Evolutionary conservation across 1,139 yeast genomes (phyloP).

Genomic region (Yamadazyma aaseri): DNA sequence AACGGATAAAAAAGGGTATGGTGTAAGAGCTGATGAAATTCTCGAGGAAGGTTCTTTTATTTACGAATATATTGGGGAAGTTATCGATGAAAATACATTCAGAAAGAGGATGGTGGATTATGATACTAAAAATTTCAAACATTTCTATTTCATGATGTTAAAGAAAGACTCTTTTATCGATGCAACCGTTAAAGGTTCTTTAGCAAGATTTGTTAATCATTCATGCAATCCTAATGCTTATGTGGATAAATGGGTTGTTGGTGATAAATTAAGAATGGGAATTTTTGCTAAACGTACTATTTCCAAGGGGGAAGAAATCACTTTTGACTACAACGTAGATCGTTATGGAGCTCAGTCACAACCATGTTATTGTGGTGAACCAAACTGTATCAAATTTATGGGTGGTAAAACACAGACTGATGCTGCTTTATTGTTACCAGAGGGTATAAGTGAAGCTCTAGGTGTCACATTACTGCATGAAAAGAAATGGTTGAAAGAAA

Average conservation of each 20-base stretch:
- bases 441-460: slow-evolving; percentile 78
- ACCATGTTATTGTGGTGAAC: slow-evolving; percentile 91
- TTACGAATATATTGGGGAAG: slow-evolving; percentile 93
- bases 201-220: slow-evolving; percentile 92
- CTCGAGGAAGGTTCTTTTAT: slow-evolving; percentile 68
- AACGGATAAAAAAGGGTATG: slow-evolving; percentile 86
- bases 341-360: slow-evolving; percentile 94
- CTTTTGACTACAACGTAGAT: slow-evolving; percentile 95
- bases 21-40: slow-evolving; percentile 66
- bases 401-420: slow-evolving; percentile 98
- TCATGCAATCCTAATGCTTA: slow-evolving; percentile 93
- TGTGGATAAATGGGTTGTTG: slow-evolving; percentile 97
- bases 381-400: slow-evolving; percentile 86
- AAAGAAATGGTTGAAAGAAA: slow-evolving; percentile 63
- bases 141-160: slow-evolving; percentile 96
- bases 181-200: slow-evolving; percentile 84
- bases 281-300: slow-evolving; percentile 82
- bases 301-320: slow-evolving; percentile 80
- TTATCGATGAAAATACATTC: slow-evolving; percentile 74
- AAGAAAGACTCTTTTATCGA: slow-evolving; percentile 91
- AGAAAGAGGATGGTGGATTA: slow-evolving; percentile 72
- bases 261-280: slow-evolving; percentile 89
- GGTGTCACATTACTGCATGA: slow-evolving; percentile 68
- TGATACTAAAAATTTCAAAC: slow-evolving; percentile 69
- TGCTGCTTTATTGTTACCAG: slow-evolving; percentile 80